A percentile compares a stretch with the other conserved stretches of the same genome.
Conservation (phyloP, 768 basidiomycete genomes). For the Lyophyllum decastes region DNA sequence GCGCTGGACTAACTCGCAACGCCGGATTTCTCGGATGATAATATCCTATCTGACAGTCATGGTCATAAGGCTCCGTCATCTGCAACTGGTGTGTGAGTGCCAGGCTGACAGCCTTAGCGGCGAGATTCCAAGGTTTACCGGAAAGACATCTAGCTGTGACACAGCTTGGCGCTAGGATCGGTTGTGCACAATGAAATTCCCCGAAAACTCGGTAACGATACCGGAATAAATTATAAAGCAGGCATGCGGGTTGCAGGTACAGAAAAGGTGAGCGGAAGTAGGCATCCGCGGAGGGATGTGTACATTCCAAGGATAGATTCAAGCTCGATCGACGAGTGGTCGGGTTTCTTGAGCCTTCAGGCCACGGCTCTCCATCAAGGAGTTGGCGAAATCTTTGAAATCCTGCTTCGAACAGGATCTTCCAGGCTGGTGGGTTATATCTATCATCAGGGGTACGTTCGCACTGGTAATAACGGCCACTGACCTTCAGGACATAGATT, state of each 20-base stretch:
- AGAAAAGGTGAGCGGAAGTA: not conserved
- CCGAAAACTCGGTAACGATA: not conserved
- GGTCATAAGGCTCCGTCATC: too few relatives aligned
- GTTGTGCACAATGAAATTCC: not conserved
- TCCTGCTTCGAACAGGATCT: conserved; percentile 52
- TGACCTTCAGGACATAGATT: conserved; percentile 67
- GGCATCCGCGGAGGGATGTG: not conserved
- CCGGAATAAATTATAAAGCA: not conserved
- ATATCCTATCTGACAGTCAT: too few relatives aligned
- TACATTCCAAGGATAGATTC: not conserved
- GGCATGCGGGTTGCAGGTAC: not conserved
- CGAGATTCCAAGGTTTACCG: too few relatives aligned
- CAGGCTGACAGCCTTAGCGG: too few relatives aligned
- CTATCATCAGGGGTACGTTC: not conserved
- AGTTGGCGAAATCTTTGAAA: conserved; percentile 53
- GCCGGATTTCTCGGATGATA: too few relatives aligned
- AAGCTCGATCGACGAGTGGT: not conserved
- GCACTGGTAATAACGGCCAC: conserved; percentile 3
- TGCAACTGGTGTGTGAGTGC: too few relatives aligned
- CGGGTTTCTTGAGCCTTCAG: conserved; percentile 16
- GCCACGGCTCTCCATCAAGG: conserved; percentile 41
- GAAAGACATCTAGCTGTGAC: too few relatives aligned
- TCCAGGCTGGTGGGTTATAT: conserved; percentile 41
- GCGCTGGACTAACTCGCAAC: too few relatives aligned
- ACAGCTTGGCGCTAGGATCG: too few relatives aligned